Evolutionary conservation across 495 filamentous ascomycete genomes (phyloP), one percentile per base, ranked within the genome.

Genomic region (Daldinia caldariorum): DNA sequence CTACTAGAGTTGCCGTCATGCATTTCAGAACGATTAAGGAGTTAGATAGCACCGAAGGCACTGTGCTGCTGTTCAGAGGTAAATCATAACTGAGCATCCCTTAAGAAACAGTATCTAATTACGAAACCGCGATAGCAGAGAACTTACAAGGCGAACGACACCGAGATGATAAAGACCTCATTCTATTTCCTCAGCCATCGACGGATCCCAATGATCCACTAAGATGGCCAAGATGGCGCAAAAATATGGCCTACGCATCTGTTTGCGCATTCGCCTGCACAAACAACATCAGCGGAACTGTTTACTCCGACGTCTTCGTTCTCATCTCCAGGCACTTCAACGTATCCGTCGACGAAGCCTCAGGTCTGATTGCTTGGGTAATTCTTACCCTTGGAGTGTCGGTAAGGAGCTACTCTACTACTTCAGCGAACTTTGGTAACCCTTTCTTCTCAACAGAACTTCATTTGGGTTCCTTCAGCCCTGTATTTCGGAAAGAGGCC

Each of bases 221-320:
- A 13, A 64, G 51, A 8, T 64, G 61, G 61, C 39, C 61, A 13
- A 56, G 39, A 56, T 57, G 53, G 53, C 61, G 61, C 26, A 64
- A 64, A 29, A 53, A 64, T 22, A 34, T 47, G 22, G 61, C 51
- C 18, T 64, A 56, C 38, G 35, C 51, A 7, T 47, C 61, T 47
- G 51, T 64, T n/a, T 64, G 61, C 14, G 49, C 51, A 6, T 64
- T 64, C 37, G 38, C 61, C 3, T 64, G 61, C 39, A 29, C 51
- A 10, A 64, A 64, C 61, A 64, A 64, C 31, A 55, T 64, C 8
- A 56, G 53, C 16, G 61, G 61, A 32, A 64, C 61, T 26, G 61
- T 64, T 18, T 51, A 56, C 14, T 57, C 61, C 0, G 61, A 64
- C 45, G 51, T 53, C 31, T 64, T 64, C 53, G 29, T 64, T 8